Evolutionary conservation across 2,329 filamentous ascomycete genomes (phyloP).

Genomic region (Camptophora hylomeconis): DNA sequence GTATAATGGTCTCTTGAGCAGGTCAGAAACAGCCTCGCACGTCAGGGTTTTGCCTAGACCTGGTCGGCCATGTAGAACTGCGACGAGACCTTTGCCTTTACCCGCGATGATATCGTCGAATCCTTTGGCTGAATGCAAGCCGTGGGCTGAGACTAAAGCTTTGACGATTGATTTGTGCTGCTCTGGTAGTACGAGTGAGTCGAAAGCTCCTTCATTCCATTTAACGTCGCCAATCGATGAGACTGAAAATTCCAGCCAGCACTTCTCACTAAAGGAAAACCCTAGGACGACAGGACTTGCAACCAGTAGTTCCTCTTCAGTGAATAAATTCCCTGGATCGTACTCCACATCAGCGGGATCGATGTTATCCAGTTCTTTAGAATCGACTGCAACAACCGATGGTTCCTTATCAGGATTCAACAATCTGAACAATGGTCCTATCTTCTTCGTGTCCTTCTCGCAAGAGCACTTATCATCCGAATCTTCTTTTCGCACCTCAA

Average conservation of each 20-base stretch:
- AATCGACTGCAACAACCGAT: slow-evolving; percentile 43
- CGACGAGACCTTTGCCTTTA: slow-evolving; percentile 75
- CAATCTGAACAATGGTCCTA: too few relatives aligned
- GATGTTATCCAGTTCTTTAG: slow-evolving; percentile 43
- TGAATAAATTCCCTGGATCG: slow-evolving; percentile 54
- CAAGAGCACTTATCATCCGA: too few relatives aligned
- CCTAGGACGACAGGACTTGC: slow-evolving; percentile 75
- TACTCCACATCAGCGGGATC: slow-evolving; percentile 38
- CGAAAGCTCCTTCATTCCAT: slow-evolving; percentile 75
- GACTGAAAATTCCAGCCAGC: slow-evolving; percentile 80
- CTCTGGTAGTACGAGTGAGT: slow-evolving; percentile 59
- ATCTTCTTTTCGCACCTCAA: slow-evolving; percentile 60
- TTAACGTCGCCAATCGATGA: slow-evolving; percentile 63
- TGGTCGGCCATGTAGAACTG: slow-evolving; percentile 70
- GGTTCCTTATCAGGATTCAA: too few relatives aligned
- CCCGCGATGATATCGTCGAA: slow-evolving; percentile 75
- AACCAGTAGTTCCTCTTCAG: slow-evolving; percentile 71
- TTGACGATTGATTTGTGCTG: slow-evolving; percentile 58
- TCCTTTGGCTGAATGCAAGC: slow-evolving; percentile 65
- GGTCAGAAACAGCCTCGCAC: slow-evolving; percentile 72
- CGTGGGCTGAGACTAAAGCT: slow-evolving; percentile 72
- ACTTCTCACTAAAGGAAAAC: slow-evolving; percentile 76
- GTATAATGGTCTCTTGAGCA: slow-evolving; percentile 69
- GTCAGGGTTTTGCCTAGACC: slow-evolving; percentile 84
- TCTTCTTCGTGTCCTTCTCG: too few relatives aligned